Evolutionary conservation across 495 filamentous ascomycete species (phyloP).

Genomic region (Neurospora sp.): DNA sequence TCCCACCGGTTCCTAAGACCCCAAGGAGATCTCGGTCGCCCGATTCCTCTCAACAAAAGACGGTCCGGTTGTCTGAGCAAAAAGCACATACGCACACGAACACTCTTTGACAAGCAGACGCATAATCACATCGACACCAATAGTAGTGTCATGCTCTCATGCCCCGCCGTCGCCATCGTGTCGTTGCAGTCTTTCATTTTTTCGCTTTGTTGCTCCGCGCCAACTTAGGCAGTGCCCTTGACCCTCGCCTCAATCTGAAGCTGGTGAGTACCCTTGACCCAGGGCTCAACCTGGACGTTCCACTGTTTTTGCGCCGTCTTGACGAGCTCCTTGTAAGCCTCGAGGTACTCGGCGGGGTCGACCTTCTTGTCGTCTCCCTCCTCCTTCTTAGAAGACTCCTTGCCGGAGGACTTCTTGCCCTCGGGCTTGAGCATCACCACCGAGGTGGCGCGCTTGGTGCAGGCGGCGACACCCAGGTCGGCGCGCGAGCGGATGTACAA

Average conservation of each 20-base stretch:
- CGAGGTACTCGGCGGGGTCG: slow-evolving; percentile 56
- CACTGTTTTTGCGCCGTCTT: slow-evolving; percentile 66
- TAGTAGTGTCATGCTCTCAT: background rate
- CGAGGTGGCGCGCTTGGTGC: slow-evolving; percentile 90
- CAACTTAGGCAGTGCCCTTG: background rate
- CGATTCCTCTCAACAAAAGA: background rate
- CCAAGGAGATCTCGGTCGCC: background rate
- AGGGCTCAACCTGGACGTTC: slow-evolving; percentile 21
- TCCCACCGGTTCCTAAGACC: background rate
- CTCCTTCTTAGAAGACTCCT: slow-evolving; percentile 30
- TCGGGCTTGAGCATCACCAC: slow-evolving; percentile 71
- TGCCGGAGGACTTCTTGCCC: slow-evolving; percentile 47
- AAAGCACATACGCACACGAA: background rate
- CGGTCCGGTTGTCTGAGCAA: background rate
- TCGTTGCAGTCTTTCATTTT: background rate
- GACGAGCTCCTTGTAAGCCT: slow-evolving; percentile 60
- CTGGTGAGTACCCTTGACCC: slow-evolving; percentile 24
- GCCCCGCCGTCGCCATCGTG: background rate
- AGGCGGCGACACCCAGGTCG: slow-evolving; percentile 82
- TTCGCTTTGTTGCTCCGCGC: background rate
- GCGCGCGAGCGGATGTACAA: slow-evolving; percentile 80
- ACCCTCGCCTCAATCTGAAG: slow-evolving; percentile 12
- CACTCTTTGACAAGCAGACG: background rate
- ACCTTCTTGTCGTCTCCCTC: slow-evolving; percentile 29
- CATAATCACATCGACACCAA: background rate